Evolutionary conservation across 352 stramenopile species (phyloP), one percentile per base, ranked within the genome.

Genomic region (Peronosclerospora sorghi): DNA sequence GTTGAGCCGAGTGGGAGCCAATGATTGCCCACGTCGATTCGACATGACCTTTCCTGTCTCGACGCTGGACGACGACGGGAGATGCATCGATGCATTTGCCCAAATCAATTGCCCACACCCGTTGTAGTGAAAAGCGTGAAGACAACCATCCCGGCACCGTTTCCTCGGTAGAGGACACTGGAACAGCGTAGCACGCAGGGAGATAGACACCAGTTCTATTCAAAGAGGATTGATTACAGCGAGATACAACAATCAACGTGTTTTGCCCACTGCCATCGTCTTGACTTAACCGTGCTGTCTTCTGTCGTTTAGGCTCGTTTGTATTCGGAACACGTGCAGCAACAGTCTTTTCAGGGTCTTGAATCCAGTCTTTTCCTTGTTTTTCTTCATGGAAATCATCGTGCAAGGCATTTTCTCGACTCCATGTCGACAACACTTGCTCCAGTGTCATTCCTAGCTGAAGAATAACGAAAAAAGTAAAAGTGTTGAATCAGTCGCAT

Each of bases 41-140:
- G 2, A 39, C 36, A 8, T n/a, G 14, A 13, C 20, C 27, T 17
- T 43, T 9, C 5, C 14, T 17, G 13, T 46, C 27, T 12, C 14
- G 19, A 23, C 37, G 53, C 14, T 60, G 41, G 29, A 81, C 45
- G 17, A 85, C 47, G 2, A 83, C 48, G 5, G 72, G 73, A 14
- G 73, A 85, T 8, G 73, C 73, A 30, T 85, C 73, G 12, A 85
- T 68, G 38, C 73, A 85, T 24, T 83, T 81, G 7, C 41, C 32
- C 17, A 85, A 41, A 57, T 85, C 47, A 0, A 65, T 47, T 32
- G 40, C 24, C 50, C 65, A 81, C 3, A 26, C 23, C 17, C 12
- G 44, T 47, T 15, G 34, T 26, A 63, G 30, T 17, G 10, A 10
- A 29, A 27, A 51, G 17, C 21, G 18, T 24, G 27, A 35, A 8